phyloP scores from a whole-genome alignment of 768 basidiomycete species.

The Xerocomellus intermedius region DNA sequence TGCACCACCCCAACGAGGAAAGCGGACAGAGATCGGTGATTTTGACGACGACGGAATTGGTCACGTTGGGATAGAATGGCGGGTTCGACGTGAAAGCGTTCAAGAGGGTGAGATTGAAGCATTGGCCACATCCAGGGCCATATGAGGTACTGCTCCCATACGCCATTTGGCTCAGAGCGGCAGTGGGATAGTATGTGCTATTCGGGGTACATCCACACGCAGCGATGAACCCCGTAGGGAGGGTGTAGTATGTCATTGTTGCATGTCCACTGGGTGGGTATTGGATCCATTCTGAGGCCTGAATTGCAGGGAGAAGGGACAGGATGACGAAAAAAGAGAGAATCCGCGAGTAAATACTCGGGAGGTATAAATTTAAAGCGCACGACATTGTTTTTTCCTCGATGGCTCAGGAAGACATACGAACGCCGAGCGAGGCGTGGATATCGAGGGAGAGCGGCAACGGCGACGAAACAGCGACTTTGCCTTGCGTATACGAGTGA shows the following conservation, averaged over 20 bases:
- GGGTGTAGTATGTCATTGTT: conserved; percentile 74
- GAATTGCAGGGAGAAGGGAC: conserved; percentile 23
- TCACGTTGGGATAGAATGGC: conserved; percentile 61
- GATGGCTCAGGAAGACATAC: conserved; percentile 14
- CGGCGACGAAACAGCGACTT: background rate
- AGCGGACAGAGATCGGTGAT: conserved; percentile 79
- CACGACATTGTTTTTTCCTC: conserved; percentile 16
- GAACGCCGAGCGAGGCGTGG: background rate
- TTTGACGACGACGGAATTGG: conserved; percentile 69
- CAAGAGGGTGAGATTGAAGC: conserved; percentile 75
- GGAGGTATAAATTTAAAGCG: background rate
- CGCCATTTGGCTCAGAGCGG: conserved; percentile 76
- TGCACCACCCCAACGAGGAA: conserved; percentile 65
- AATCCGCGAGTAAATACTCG: conserved; percentile 9
- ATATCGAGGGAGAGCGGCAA: background rate
- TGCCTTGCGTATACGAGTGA: background rate
- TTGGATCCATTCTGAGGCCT: conserved; percentile 55
- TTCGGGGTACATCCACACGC: conserved; percentile 73
- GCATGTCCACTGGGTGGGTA: conserved; percentile 63
- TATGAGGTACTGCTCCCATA: conserved; percentile 72
- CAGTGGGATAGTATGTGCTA: conserved; percentile 71
- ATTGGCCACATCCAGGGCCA: conserved; percentile 73
- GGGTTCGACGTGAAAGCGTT: conserved; percentile 66
- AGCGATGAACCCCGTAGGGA: conserved; percentile 50
- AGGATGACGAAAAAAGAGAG: conserved; percentile 25